phyloP scores from a whole-genome alignment of 176 grass and related monocot species.

The Neostapfia colusana region DNA sequence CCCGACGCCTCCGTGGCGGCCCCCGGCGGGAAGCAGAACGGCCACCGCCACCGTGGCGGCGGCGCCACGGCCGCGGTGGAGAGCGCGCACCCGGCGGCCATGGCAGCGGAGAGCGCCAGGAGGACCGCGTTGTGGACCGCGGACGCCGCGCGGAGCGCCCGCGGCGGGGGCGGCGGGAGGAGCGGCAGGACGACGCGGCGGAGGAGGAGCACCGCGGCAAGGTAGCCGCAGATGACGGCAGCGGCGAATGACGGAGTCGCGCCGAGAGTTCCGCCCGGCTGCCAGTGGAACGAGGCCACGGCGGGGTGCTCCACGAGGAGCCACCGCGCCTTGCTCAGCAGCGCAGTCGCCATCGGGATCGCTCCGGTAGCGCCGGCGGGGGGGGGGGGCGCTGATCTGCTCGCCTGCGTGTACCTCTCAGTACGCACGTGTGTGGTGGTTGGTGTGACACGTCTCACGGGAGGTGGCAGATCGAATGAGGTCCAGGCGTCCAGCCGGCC shows the following conservation, averaged over 20 bases:
- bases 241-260: conserved; percentile 58
- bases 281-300: conserved; percentile 69
- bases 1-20: conserved; percentile 45
- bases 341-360: conserved; percentile 34
- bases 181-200: conserved; percentile 51
- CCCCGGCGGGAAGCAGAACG: conserved; percentile 76
- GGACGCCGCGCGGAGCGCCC: conserved; percentile 50
- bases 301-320: conserved; percentile 72
- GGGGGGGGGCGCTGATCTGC: not conserved
- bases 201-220: conserved; percentile 67
- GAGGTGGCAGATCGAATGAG: not conserved
- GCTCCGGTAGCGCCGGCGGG: not conserved
- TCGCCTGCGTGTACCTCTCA: not conserved
- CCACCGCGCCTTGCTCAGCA: conserved; percentile 44
- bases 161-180: conserved; percentile 35
- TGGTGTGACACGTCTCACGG: conserved; percentile 23
- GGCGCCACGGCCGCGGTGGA: conserved; percentile 46
- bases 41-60: conserved; percentile 37
- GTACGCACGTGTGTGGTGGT: conserved; percentile 4
- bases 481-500: not conserved
- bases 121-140: conserved; percentile 69
- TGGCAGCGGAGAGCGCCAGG: conserved; percentile 61
- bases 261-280: conserved; percentile 54
- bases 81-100: conserved; percentile 71
- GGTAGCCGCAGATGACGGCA: conserved; percentile 58